A percentile compares a stretch with the other conserved stretches of the same genome.
These are phyloP conservation scores for Albugo laibachii DNA, from an alignment of 352 stramenopile species.

Conservation along the genomic window DNA sequence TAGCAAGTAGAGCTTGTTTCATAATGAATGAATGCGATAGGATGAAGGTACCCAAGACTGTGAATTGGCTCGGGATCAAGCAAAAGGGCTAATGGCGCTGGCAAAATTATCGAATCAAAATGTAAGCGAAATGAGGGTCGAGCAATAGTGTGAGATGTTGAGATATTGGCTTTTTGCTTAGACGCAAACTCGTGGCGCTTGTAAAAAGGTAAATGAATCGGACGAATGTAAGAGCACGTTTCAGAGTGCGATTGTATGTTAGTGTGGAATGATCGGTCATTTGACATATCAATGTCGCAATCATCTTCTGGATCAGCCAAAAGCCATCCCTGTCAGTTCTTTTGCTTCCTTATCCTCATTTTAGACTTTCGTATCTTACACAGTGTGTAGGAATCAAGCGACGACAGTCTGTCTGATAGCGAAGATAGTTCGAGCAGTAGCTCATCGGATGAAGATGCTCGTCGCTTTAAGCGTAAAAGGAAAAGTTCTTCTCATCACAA, in stretches of 20 bases:
- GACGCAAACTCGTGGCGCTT: conserved; percentile 42
- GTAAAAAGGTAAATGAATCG: conserved; percentile 38
- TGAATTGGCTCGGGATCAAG: conserved; percentile 72
- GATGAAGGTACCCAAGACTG: conserved; percentile 36
- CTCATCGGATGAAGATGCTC: conserved; percentile 10
- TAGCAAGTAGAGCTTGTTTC: background rate
- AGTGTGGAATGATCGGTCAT: conserved; percentile 82
- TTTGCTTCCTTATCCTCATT: conserved; percentile 9
- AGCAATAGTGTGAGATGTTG: conserved; percentile 17
- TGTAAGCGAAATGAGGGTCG: too few species aligned
- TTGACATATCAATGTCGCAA: conserved; percentile 84
- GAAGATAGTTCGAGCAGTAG: conserved; percentile 18
- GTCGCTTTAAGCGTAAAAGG: too few species aligned
- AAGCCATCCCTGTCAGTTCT: conserved; percentile 14
- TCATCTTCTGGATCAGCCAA: conserved; percentile 25
- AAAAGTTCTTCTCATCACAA: background rate
- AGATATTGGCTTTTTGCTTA: background rate
- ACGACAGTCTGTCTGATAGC: conserved; percentile 12
- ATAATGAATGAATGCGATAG: conserved; percentile 1
- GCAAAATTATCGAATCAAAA: conserved; percentile 86
- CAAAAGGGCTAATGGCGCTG: conserved; percentile 85
- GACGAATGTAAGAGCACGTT: background rate
- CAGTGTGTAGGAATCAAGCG: background rate
- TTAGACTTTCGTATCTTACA: conserved; percentile 10
- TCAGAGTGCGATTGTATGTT: background rate